Evolutionary conservation across 208 protist species (phyloP), one percentile per base, ranked within the genome.

Genomic region (Leishmania tarentolae): DNA sequence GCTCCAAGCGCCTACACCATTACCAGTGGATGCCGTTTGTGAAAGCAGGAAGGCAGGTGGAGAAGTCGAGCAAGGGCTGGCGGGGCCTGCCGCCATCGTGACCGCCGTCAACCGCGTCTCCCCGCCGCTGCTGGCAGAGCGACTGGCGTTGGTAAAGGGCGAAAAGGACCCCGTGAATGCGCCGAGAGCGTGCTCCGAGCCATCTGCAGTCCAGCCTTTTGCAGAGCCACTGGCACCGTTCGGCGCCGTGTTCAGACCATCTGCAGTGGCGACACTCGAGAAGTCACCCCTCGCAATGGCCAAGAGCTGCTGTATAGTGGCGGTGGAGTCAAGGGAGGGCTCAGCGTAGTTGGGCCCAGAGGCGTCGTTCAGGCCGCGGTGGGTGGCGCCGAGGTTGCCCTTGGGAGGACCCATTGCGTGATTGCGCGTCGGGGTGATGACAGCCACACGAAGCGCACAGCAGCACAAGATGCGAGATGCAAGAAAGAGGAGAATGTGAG

Each of bases 261-360:
- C 53, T 1, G 47, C 75, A 0, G 71, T 44, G 37, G 63, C 37
- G n/a, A 79, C 66, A 35, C 57, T 37, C 53, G 78, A 63, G 46
- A 86, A 76, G 37, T 86, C 78, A 9, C 82, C 82, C 3, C 15
- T 6, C 0, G 82, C 82, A 35, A 86, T 71, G 63, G 73, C 9
- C 40, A 86, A 75, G 40, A 86, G 78, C 53, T 80, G 82, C 50
- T 42, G 57, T 11, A 86, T 9, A 2, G 73, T 50, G 28, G 82
- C 82, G 5, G 56, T 61, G 15, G 82, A 75, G 19, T 72, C n/a
- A 6, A 86, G 66, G 42, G 74, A 63, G 2, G 75, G 31, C 1
- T 82, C 82, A 0, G 17, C 37, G 31, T 61, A 7, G 28, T 46
- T 72, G 13, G 44, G 17, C 4, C 46, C 24, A 15, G 66, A 0